phyloP scores from a whole-genome alignment of 305 asterid species.

The Plantago coronopus region DNA sequence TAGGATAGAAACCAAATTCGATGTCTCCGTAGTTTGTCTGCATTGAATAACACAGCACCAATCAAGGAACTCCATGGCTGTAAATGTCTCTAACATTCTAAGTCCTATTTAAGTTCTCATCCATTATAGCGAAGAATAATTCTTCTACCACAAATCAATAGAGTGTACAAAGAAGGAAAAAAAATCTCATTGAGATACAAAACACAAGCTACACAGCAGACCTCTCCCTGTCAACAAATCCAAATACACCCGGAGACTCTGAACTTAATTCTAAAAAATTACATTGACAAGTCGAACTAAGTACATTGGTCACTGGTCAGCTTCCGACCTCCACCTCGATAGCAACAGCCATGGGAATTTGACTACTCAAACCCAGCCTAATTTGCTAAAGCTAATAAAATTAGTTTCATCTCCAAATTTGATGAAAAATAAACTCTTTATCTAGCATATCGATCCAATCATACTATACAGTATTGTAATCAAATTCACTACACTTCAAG shows the following conservation, averaged over 20 bases:
- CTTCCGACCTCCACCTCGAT: neutral
- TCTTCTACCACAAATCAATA: neutral
- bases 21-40: conserved; percentile 70
- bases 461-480: no score
- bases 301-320: neutral
- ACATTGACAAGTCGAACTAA: neutral
- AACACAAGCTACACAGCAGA: conserved; percentile 10
- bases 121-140: no score
- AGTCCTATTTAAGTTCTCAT: no score
- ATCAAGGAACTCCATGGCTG: conserved; percentile 4
- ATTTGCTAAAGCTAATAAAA: neutral
- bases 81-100: no score
- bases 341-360: neutral
- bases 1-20: conserved; percentile 66
- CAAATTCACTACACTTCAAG: neutral
- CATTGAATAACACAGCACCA: conserved; percentile 27
- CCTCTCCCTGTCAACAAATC: neutral
- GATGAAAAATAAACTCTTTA: no score
- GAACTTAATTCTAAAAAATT: neutral
- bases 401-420: no score
- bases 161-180: neutral
- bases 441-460: no score
- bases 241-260: neutral
- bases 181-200: neutral
- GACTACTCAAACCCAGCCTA: neutral